Conservation (phyloP, 441 rosid genomes). For the Adansonia madagascariensis region DNA sequence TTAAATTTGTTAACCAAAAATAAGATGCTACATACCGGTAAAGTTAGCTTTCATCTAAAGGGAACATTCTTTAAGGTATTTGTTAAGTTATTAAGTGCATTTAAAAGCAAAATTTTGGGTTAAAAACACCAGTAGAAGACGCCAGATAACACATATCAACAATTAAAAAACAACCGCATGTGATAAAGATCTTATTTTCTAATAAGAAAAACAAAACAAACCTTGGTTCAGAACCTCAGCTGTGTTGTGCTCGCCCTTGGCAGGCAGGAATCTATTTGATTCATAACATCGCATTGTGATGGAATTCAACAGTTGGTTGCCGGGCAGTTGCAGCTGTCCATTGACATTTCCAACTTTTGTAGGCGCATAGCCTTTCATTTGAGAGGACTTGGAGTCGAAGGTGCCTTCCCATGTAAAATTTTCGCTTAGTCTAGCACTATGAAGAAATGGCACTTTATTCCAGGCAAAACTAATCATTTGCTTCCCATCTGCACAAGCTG, state of each 20-base stretch:
- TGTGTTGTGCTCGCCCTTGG: conserved; percentile 42
- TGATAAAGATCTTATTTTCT: neutral
- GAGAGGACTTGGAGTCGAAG: conserved; percentile 47
- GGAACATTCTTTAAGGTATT: neutral
- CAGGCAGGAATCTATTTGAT: conserved; percentile 46
- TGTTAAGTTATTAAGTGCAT: neutral
- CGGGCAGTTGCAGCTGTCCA: conserved; percentile 42
- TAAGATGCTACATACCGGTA: neutral
- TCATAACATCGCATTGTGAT: conserved; percentile 37
- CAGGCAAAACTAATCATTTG: conserved; percentile 57
- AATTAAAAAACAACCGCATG: neutral
- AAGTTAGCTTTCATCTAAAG: neutral
- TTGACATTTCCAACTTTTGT: conserved; percentile 48
- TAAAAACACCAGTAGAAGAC: neutral
- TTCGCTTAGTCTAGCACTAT: conserved; percentile 42
- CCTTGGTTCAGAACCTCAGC: conserved; percentile 54
- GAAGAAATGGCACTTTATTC: conserved; percentile 50
- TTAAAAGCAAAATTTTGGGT: neutral
- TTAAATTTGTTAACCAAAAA: neutral
- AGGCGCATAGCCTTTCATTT: conserved; percentile 52
- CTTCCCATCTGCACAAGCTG: conserved; percentile 58
- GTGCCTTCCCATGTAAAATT: conserved; percentile 52
- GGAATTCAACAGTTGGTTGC: conserved; percentile 38
- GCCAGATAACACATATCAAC: conserved; percentile 4
- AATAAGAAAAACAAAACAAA: conserved; percentile 37